Conservation (phyloP, 768 basidiomycete genomes). For the Lactifluus rugatus region DNA sequence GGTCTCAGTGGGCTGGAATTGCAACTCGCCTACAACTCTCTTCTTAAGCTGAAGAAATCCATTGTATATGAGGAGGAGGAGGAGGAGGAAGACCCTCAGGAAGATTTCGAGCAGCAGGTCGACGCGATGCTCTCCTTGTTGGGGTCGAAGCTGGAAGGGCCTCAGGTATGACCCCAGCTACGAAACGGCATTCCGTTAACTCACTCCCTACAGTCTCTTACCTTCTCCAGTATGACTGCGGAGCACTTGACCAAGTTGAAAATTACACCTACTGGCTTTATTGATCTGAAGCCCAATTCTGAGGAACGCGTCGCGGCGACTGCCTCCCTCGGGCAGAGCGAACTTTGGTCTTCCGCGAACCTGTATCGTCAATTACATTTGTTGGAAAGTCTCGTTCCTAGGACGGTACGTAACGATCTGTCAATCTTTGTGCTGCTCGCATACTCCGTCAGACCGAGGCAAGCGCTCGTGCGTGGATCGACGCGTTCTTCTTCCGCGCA, state of each 20-base stretch:
- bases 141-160: not conserved
- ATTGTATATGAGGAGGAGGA: not conserved
- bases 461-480: not conserved
- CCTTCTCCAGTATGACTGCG: not conserved
- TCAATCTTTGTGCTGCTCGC: not conserved
- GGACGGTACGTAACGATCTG: not conserved
- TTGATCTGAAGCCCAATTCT: not conserved
- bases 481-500: not conserved
- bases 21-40: not conserved
- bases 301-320: not conserved
- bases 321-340: not conserved
- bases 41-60: not conserved
- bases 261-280: not conserved
- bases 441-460: not conserved
- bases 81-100: not conserved
- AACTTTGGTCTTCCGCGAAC: not conserved
- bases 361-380: not conserved
- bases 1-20: not conserved
- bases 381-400: not conserved
- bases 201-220: not conserved
- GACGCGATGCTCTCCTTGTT: not conserved
- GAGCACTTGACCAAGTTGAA: not conserved
- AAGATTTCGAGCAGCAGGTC: not conserved
- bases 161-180: not conserved
- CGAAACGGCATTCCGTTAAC: not conserved